These are phyloP conservation scores for Artemisia argyi DNA, from an alignment of 129 eudicot genomes.

Conservation along the genomic window DNA sequence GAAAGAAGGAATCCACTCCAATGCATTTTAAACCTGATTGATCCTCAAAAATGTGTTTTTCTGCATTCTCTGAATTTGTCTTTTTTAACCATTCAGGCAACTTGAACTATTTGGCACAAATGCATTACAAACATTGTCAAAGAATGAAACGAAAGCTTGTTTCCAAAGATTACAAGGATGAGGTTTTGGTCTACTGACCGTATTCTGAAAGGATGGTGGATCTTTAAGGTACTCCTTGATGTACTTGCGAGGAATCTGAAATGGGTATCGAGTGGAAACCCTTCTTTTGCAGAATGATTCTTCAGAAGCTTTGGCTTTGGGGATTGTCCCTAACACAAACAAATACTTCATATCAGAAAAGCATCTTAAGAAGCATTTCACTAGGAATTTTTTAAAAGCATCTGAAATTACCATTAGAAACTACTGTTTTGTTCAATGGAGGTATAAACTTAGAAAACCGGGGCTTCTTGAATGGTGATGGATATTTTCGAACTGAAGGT, in stretches of 20 bases:
- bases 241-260: constrained; percentile 56
- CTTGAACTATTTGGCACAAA: constrained; percentile 44
- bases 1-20: constrained; percentile 62
- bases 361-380: not conserved
- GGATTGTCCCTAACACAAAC: constrained; percentile 42
- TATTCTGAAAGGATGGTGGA: constrained; percentile 44
- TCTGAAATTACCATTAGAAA: constrained; percentile 50
- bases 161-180: constrained; percentile 10
- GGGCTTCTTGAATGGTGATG: constrained; percentile 90
- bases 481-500: constrained; percentile 43
- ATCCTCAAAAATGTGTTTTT: constrained; percentile 48
- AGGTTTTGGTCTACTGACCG: constrained; percentile 45
- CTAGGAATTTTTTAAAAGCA: constrained; percentile 4
- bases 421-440: constrained; percentile 46
- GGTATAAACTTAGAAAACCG: constrained; percentile 63
- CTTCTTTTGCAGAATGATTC: constrained; percentile 41
- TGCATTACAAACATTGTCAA: constrained; percentile 19
- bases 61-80: constrained; percentile 65
- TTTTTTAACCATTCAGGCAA: constrained; percentile 56
- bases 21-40: constrained; percentile 38
- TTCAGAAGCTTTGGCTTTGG: constrained; percentile 38
- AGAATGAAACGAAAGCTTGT: constrained; percentile 16
- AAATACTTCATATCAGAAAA: constrained; percentile 23
- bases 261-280: constrained; percentile 65
- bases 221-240: constrained; percentile 63